A percentile compares a stretch with the other conserved stretches of the same genome.
Conservation (phyloP, 768 basidiomycete genomes). For the Boletus pseudo-olivaceus region DNA sequence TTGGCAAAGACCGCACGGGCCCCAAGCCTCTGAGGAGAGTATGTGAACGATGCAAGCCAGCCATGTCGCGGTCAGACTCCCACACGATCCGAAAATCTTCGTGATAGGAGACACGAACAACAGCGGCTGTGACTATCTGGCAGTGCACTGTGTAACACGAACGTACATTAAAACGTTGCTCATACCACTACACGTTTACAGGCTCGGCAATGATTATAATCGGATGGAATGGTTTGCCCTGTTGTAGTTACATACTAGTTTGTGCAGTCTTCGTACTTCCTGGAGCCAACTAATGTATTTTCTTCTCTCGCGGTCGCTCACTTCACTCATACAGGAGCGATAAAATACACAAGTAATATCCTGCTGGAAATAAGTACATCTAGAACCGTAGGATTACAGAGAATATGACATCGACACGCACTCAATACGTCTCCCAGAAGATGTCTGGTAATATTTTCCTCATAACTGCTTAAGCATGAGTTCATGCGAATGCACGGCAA, state of each 20-base stretch:
- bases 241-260: no score
- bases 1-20: conserved; percentile 1
- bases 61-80: conserved; percentile 2
- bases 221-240: no score
- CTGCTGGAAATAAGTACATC: background rate
- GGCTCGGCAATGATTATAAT: no score
- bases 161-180: no score
- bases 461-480: conserved; percentile 55
- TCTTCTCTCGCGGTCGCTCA: background rate
- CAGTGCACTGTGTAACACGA: no score
- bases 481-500: background rate
- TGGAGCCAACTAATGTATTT: background rate
- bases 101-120: background rate
- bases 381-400: background rate
- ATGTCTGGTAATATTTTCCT: conserved; percentile 65
- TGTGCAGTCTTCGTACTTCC: background rate
- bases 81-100: background rate
- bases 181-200: no score
- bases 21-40: conserved; percentile 2
- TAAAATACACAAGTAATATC: background rate
- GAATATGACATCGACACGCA: background rate
- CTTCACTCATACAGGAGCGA: background rate
- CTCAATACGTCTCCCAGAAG: conserved; percentile 76
- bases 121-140: no score
- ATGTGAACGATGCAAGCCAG: conserved; percentile 14